Percentiles rank a stretch among this genome's conserved stretches.
phyloP scores from a whole-genome alignment of 2,329 filamentous ascomycete genomes.

The Escovopsis sp. region DNA sequence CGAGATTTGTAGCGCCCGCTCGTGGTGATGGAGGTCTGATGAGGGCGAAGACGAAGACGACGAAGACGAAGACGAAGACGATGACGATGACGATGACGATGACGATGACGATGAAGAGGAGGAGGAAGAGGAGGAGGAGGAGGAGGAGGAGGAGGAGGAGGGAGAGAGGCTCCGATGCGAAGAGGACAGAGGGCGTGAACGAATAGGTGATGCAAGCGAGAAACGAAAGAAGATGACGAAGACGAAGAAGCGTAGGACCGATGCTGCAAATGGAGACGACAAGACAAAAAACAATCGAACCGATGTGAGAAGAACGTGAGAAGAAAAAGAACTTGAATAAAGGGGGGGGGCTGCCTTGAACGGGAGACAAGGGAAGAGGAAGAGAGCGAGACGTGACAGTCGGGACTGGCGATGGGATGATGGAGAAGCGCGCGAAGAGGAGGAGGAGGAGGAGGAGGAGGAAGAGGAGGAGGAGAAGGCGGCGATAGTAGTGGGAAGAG shows the following conservation, averaged over 20 bases:
- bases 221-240: not conserved
- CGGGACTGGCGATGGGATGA: too few species aligned
- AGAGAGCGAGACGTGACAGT: not conserved
- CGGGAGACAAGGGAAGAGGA: conserved; percentile 4
- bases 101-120: conserved; percentile 10
- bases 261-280: conserved; percentile 10
- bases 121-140: conserved; percentile 16
- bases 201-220: conserved; percentile 12
- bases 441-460: too few species aligned
- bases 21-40: conserved; percentile 6
- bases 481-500: too few species aligned
- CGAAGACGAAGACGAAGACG: conserved; percentile 3
- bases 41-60: conserved; percentile 11
- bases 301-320: conserved; percentile 10
- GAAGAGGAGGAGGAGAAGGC: too few species aligned
- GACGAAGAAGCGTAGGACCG: not conserved
- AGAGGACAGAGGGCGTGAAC: conserved; percentile 9
- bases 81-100: too few species aligned
- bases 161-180: conserved; percentile 10
- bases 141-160: conserved; percentile 4
- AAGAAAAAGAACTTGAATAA: conserved; percentile 3
- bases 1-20: conserved; percentile 4
- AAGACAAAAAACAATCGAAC: conserved; percentile 15
- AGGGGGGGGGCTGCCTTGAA: not conserved
- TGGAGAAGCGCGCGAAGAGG: too few species aligned